Conservation (phyloP, 441 rosid genomes). For the Jatropha podagrica region DNA sequence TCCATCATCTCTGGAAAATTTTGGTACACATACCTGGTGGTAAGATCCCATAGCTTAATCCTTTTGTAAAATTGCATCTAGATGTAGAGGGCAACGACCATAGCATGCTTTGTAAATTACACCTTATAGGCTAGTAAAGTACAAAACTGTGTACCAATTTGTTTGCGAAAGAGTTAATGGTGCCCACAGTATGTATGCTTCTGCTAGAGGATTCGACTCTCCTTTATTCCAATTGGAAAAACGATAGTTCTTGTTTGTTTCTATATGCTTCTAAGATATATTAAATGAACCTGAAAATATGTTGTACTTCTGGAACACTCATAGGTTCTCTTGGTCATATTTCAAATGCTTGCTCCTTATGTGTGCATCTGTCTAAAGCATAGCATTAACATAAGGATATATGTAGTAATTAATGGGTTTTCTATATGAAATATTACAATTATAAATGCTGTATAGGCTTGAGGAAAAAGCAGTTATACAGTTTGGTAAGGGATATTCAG, state of each 20-base stretch:
- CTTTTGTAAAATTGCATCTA: background rate
- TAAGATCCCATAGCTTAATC: constrained; percentile 33
- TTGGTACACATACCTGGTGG: constrained; percentile 81
- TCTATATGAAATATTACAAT: too few relatives aligned
- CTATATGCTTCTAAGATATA: background rate
- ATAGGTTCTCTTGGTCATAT: background rate
- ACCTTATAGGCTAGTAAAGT: background rate
- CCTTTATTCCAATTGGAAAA: background rate
- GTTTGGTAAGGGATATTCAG: background rate
- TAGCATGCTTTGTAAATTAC: background rate
- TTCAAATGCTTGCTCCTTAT: background rate
- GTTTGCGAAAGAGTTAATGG: background rate
- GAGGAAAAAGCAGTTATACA: too few relatives aligned
- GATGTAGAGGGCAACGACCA: background rate
- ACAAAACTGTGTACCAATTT: background rate
- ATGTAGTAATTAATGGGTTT: background rate
- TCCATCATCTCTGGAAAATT: constrained; percentile 80
- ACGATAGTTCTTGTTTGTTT: background rate
- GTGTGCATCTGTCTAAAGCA: background rate
- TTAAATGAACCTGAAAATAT: background rate
- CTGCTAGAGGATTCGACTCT: background rate
- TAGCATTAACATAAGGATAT: background rate
- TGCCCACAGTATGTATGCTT: background rate
- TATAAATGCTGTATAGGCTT: background rate
- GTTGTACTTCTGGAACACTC: background rate